Base-by-base conservation (phyloP, 345 rosid genomes). In the Anastatica hierochuntica region DNA sequence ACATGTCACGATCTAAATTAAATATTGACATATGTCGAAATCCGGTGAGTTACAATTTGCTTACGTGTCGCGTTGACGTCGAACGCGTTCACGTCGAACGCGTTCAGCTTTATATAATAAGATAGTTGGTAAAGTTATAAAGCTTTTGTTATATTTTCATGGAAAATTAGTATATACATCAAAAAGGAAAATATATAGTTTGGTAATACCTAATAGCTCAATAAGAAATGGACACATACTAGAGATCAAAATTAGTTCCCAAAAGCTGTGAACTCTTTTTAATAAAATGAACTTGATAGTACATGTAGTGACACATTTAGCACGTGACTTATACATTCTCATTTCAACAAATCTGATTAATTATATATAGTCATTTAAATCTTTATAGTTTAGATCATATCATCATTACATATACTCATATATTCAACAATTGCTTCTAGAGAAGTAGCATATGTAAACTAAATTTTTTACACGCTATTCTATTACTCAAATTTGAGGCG, bases 261-360 rank as follows among this genome's bases (percentile, higher is more conserved):
- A 30, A 33, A 48, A 64, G 31, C 30, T 31, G 51, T 38, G 42
- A 53, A 52, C 60, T 29, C 52, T 29, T 29, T 21, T 5, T 21
- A 9, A 31, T 9, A 31, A 11, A 19, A 44, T 39, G 49, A 63
- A 63, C 49, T n/a, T 39, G 19, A 31, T 23, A 49, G 30, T 15
- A 23, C 24, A 33, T 21, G 29, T 20, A 48, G 49, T 48, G 51
- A 48, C 63, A 64, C 57, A 56, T 48, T 48, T 40, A 48, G 33
- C 50, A 56, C 57, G 63, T 64, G 69, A 64, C 43, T 27, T 55
- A 24, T 0, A 13, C 13, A 41, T 43, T 47, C 17, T 15, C 29
- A 31, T 33, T 42, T 16, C 31, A 33, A 27, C 20, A 14, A 39
- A 24, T 18, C 39, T 27, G 26, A 16, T 27, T 24, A 37, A 21